A percentile compares a stretch with the other conserved stretches of the same genome.
These are phyloP conservation scores for Monilinia fructigena DNA, from an alignment of 2,329 filamentous ascomycete species.

Conservation along the genomic window DNA sequence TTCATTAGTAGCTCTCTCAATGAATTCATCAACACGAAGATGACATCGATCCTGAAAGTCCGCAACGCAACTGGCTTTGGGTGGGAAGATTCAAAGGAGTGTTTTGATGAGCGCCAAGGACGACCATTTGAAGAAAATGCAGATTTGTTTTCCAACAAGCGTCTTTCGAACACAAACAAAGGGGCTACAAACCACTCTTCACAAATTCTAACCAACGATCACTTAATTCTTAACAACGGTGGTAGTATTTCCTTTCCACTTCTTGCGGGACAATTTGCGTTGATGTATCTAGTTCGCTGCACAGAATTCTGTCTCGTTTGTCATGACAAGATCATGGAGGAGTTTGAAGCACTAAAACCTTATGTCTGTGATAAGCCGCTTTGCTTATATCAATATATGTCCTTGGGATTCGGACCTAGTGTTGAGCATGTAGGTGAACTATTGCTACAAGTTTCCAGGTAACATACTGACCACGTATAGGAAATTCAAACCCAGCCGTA, in stretches of 20 bases:
- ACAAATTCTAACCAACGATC: constrained; percentile 37
- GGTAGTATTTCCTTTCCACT: constrained; percentile 52
- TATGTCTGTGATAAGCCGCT: constrained; percentile 74
- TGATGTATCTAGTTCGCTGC: constrained; percentile 76
- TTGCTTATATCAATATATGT: constrained; percentile 86
- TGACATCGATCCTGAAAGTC: constrained; percentile 61
- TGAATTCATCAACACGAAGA: constrained; percentile 63
- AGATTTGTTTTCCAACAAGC: constrained; percentile 21
- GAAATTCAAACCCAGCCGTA: constrained; percentile 76
- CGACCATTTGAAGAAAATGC: constrained; percentile 27
- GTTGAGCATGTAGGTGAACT: constrained; percentile 62
- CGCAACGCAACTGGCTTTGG: constrained; percentile 52
- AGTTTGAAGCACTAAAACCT: constrained; percentile 70
- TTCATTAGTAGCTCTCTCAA: constrained; percentile 74
- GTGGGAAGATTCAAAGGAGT: constrained; percentile 64
- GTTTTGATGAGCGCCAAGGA: constrained; percentile 35
- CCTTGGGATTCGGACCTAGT: constrained; percentile 78
- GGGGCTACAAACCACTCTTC: constrained; percentile 26
- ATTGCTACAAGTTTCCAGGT: neutral
- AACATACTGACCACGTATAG: constrained; percentile 9
- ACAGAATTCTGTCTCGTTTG: constrained; percentile 87
- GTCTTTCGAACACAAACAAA: constrained; percentile 21
- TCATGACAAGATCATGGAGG: constrained; percentile 63
- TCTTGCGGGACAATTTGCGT: constrained; percentile 68
- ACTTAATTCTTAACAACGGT: constrained; percentile 35